These are phyloP conservation scores for Pestalotiopsis sp. DNA, from an alignment of 2,329 filamentous ascomycete species.

Conservation along the genomic window DNA sequence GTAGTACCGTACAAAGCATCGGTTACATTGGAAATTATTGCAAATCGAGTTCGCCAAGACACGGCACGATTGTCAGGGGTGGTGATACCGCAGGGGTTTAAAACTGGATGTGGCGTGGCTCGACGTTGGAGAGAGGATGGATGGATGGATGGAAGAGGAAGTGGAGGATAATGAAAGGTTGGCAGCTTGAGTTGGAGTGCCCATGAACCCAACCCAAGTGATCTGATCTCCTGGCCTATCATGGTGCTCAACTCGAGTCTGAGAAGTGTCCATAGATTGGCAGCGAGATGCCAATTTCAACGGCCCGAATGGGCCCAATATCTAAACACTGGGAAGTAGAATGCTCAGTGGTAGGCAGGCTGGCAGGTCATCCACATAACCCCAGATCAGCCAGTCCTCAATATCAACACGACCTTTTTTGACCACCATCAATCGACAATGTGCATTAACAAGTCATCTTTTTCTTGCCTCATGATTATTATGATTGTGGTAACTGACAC, in stretches of 20 bases:
- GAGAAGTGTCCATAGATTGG: neutral
- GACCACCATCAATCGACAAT: neutral
- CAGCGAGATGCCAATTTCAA: neutral
- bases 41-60: constrained; percentile 9
- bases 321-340: neutral
- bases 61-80: constrained; percentile 4
- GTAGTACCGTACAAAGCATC: neutral
- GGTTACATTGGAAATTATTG: neutral
- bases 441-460: neutral
- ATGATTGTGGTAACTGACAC: neutral
- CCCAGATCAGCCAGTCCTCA: neutral
- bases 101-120: constrained; percentile 5
- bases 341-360: neutral
- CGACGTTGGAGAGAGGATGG: neutral
- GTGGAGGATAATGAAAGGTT: neutral
- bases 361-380: too few relatives aligned
- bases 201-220: neutral
- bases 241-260: neutral
- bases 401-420: neutral
- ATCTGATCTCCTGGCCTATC: neutral
- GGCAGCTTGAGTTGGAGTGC: neutral
- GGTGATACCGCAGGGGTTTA: neutral
- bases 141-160: neutral
- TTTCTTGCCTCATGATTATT: neutral
- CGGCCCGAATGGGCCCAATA: neutral